Percentiles rank a stretch among this genome's conserved stretches.
Evolutionary conservation across 139 green algal genomes (phyloP).

Genomic region (Volvox africanus): DNA sequence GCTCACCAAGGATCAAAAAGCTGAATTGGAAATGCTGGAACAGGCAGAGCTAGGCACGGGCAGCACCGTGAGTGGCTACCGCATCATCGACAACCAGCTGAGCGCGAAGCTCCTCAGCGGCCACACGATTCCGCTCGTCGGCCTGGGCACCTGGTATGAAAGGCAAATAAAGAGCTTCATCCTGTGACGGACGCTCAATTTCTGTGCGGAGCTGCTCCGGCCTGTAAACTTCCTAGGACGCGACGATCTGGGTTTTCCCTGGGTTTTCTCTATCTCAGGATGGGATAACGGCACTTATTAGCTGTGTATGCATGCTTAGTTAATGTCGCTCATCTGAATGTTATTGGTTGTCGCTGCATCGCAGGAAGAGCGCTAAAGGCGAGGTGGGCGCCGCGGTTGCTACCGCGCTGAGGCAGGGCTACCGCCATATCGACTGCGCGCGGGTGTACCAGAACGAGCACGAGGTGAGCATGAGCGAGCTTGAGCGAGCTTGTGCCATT

Average conservation of each 20-base stretch:
- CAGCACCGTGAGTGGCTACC: neutral
- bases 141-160: slow-evolving; percentile 74
- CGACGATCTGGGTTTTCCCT: no score
- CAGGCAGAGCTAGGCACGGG: neutral
- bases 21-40: slow-evolving; percentile 26
- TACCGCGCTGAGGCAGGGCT: slow-evolving; percentile 67
- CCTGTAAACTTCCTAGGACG: no score
- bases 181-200: no score
- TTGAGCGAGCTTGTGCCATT: no score
- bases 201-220: no score
- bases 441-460: slow-evolving; percentile 68
- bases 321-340: no score
- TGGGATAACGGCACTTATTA: no score
- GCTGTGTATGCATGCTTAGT: no score
- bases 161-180: no score
- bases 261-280: no score
- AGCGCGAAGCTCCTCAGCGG: slow-evolving; percentile 58
- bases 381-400: slow-evolving; percentile 68
- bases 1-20: slow-evolving; percentile 38
- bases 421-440: slow-evolving; percentile 76
- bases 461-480: slow-evolving; percentile 48
- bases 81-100: slow-evolving; percentile 34
- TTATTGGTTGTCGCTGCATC: neutral
- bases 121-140: slow-evolving; percentile 69
- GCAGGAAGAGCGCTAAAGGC: slow-evolving; percentile 60